Evolutionary conservation across 2,329 filamentous ascomycete species (phyloP).

Genomic region (Paracoccidioides brasiliensis): DNA sequence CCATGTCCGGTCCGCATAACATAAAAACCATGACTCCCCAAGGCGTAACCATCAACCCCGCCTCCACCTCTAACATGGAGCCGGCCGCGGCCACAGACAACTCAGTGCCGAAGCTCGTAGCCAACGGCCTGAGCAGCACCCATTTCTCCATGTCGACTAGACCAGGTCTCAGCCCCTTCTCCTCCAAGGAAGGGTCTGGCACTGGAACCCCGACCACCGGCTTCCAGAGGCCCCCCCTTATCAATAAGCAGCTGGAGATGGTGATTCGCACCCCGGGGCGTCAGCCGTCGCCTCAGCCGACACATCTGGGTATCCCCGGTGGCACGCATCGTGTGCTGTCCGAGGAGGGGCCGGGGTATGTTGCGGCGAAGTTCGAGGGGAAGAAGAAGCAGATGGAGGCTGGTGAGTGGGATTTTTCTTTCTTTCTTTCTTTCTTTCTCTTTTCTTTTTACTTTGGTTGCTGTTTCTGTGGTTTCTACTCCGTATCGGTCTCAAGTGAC

Average conservation of each 20-base stretch:
- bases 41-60: not conserved
- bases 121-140: conserved; percentile 1
- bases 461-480: not conserved
- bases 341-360: conserved; percentile 84
- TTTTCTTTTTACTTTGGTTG: not conserved
- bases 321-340: conserved; percentile 58
- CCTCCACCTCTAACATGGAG: not conserved
- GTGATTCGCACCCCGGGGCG: conserved; percentile 43
- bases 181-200: conserved; percentile 25
- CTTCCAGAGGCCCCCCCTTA: conserved; percentile 31
- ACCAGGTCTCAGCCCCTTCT: conserved; percentile 21
- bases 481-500: conserved; percentile 4
- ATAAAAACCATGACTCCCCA: not conserved
- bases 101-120: not conserved
- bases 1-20: not conserved
- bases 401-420: conserved; percentile 39
- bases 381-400: conserved; percentile 82
- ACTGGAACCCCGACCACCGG: conserved; percentile 28
- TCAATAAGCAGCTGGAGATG: conserved; percentile 47
- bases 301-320: conserved; percentile 63
- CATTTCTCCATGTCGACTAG: not conserved
- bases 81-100: not conserved
- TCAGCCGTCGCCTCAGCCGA: conserved; percentile 75
- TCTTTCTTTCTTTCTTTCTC: not conserved
- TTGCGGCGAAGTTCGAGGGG: conserved; percentile 85